phyloP scores from a whole-genome alignment of 2,329 filamentous ascomycete species.

The Colletotrichum cordylinicola region DNA sequence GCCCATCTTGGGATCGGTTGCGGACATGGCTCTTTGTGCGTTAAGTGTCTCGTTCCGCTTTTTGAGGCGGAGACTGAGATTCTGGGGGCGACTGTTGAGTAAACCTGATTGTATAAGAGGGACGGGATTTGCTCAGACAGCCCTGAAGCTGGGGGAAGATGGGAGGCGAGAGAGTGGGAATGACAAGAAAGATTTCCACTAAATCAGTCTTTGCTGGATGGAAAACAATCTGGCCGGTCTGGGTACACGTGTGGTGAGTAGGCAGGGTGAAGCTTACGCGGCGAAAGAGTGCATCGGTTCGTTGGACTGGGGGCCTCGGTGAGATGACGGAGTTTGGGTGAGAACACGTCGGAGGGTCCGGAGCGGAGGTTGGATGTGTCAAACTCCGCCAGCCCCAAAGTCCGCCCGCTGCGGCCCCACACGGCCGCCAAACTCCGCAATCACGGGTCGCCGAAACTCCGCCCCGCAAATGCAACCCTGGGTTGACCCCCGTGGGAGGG shows the following conservation, averaged over 20 bases:
- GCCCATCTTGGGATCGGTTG: neutral
- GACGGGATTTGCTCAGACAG: neutral
- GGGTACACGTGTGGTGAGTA: neutral
- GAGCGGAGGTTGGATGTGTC: conserved; percentile 1
- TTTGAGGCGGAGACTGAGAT: neutral
- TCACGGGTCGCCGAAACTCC: conserved; percentile 7
- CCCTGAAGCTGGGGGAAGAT: neutral
- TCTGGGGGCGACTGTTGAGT: neutral
- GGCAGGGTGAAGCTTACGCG: neutral
- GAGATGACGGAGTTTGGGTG: neutral
- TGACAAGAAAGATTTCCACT: neutral
- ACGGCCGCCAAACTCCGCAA: neutral
- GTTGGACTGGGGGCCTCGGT: neutral
- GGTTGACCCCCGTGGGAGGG: neutral
- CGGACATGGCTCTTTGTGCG: neutral
- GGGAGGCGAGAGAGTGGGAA: neutral
- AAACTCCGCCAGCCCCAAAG: conserved; percentile 10
- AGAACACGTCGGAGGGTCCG: neutral
- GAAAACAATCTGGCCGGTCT: neutral
- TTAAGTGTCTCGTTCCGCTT: neutral
- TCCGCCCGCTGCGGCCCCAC: conserved; percentile 18
- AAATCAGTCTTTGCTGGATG: neutral
- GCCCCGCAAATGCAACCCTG: neutral
- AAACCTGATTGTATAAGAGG: neutral
- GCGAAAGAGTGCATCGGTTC: neutral